These are phyloP conservation scores for Pharus latifolius DNA, from an alignment of 176 grass and related monocot genomes.

Conservation along the genomic window DNA sequence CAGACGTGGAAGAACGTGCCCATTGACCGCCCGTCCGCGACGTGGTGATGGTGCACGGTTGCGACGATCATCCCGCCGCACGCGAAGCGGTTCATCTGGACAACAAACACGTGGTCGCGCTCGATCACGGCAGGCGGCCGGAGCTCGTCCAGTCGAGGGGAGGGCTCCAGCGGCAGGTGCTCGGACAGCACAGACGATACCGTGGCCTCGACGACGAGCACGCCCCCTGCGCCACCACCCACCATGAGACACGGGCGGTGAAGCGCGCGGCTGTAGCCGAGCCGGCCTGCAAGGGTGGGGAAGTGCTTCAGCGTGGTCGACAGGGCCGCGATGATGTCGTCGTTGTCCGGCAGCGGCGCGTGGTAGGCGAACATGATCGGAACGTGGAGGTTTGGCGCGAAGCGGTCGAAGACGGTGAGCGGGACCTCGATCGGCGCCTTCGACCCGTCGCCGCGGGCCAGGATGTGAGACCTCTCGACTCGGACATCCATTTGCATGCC, in stretches of 20 bases:
- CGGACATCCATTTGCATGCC: slow-evolving; percentile 19
- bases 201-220: slow-evolving; percentile 1
- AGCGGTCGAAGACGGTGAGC: slow-evolving; percentile 21
- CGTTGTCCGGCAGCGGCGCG: neutral
- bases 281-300: neutral
- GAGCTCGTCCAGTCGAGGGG: neutral
- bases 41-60: slow-evolving; percentile 1
- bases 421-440: neutral
- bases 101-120: neutral
- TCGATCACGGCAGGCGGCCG: neutral
- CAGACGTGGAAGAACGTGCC: slow-evolving; percentile 10
- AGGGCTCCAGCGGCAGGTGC: neutral
- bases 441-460: neutral
- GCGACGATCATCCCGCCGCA: slow-evolving; percentile 15
- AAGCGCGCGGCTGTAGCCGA: neutral
- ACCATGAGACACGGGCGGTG: neutral
- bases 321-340: neutral
- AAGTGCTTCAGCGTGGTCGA: neutral
- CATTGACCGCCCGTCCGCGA: slow-evolving; percentile 18
- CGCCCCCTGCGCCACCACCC: neutral
- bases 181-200: neutral
- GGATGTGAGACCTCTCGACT: neutral
- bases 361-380: neutral
- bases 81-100: slow-evolving; percentile 18
- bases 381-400: neutral